These are phyloP conservation scores for Anisodus acutangulus DNA, from an alignment of 257 asterid species.

Conservation along the genomic window DNA sequence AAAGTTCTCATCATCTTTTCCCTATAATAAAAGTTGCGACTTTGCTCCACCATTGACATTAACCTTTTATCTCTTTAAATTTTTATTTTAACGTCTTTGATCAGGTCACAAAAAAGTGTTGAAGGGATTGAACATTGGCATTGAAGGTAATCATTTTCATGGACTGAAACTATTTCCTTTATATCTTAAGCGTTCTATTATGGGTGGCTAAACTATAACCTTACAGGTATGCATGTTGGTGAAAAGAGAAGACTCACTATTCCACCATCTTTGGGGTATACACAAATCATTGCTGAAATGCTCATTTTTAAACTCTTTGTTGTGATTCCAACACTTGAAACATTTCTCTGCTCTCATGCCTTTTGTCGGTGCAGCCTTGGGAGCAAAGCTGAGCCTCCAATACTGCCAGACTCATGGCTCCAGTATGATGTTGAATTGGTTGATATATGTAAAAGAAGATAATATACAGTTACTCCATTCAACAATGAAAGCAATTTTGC, in stretches of 20 bases:
- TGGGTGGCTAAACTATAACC: background rate
- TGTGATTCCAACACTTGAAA: constrained; percentile 17
- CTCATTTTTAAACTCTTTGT: background rate
- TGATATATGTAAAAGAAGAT: constrained; percentile 16
- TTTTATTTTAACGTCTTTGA: background rate
- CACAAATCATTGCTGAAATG: constrained; percentile 15
- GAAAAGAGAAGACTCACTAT: constrained; percentile 67
- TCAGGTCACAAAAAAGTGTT: constrained; percentile 52
- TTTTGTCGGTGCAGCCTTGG: background rate
- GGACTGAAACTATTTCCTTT: constrained; percentile 15
- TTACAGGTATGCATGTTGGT: constrained; percentile 70
- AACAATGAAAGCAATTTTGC: background rate
- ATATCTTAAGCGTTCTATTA: background rate
- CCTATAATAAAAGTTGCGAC: background rate
- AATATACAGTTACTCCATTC: background rate
- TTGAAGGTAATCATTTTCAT: constrained; percentile 48
- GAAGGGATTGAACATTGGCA: constrained; percentile 69
- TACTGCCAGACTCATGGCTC: constrained; percentile 30
- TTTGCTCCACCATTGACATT: background rate
- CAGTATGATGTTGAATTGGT: constrained; percentile 31
- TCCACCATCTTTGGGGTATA: constrained; percentile 77
- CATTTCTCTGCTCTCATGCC: background rate
- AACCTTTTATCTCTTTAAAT: background rate
- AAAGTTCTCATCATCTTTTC: background rate
- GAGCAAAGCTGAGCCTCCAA: background rate